Evolutionary conservation across 139 green algal species (phyloP), one percentile per base, ranked within the genome.

Genomic region (Dunaliella primolecta): DNA sequence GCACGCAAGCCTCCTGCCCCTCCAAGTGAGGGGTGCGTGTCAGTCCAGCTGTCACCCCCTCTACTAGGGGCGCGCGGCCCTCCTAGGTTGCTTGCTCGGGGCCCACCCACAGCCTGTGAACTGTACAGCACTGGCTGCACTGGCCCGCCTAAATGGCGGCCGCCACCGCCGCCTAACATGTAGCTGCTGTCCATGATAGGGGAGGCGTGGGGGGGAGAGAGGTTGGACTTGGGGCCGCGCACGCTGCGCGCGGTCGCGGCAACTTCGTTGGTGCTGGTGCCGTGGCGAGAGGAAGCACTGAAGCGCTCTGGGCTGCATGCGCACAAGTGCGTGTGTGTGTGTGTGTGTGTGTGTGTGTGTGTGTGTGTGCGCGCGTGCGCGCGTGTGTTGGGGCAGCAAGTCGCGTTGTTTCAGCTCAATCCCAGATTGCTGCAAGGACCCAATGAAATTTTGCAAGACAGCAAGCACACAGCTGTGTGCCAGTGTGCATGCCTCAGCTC

Each of bases 111-210:
- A 20, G 82, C 71, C 29, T n/a, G 24, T 72, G 32, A 34, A 3
- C 29, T 85, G 37, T 89, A 91, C 79, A 89, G 85, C 85, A 89
- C 64, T 34, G 85, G 85, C 80, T 89, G 88, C 30, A 80, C 83
- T 0, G 82, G 29, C 33, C 33, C 32, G 37, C 79, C 7, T 34
- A 78, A 1, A 20, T 37, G 24, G 29, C 33, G 2, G 30, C 35
- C 34, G 24, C 20, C 78, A 21, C 25, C 23, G 46, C 83, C 33
- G n/a, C 57, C 84, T 57, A 71, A 11, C 25, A 76, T 70, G 56
- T 82, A 82, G 23, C 32, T 34, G 1, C 74, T 27, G 77, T 87
- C 83, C 75, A 86, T 78, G 80, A 34, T 56, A 24, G 57, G 7
- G 2, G 84, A n/a, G 29, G 33, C 79, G n/a, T 84, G 84, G 3